Percentiles rank a stretch among this genome's conserved stretches.
These are phyloP conservation scores for Dothistroma septosporum DNA, from an alignment of 2,329 filamentous ascomycete genomes.

Conservation along the genomic window DNA sequence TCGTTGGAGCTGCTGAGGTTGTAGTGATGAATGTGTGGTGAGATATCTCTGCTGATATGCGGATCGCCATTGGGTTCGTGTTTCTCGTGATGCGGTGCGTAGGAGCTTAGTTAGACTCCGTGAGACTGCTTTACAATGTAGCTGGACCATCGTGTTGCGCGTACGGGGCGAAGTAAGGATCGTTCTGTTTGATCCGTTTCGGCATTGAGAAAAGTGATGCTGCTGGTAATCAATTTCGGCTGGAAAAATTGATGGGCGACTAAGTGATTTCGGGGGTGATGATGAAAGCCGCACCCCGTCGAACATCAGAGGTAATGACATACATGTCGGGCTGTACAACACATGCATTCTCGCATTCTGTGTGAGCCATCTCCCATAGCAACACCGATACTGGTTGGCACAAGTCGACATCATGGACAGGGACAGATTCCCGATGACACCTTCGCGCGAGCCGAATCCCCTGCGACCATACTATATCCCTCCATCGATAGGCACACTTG, in stretches of 20 bases:
- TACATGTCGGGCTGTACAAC: not conserved
- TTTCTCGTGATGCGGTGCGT: conserved; percentile 1
- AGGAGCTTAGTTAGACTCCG: conserved; percentile 3
- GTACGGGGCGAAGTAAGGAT: not conserved
- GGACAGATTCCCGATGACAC: conserved; percentile 38
- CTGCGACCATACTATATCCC: conserved; percentile 69
- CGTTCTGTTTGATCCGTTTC: not conserved
- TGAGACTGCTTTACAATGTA: conserved; percentile 4
- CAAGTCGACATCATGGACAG: conserved; percentile 5
- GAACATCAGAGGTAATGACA: not conserved
- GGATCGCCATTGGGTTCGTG: conserved; percentile 1
- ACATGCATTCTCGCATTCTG: no score
- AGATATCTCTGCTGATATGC: conserved; percentile 5
- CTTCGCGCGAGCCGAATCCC: conserved; percentile 55
- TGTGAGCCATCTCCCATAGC: not conserved
- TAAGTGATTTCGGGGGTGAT: not conserved
- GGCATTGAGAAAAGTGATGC: not conserved
- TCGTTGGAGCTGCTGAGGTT: conserved; percentile 4
- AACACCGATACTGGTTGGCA: not conserved
- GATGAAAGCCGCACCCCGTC: not conserved
- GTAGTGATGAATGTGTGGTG: conserved; percentile 8
- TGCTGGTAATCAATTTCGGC: not conserved
- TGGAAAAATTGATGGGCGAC: not conserved
- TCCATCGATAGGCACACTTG: conserved; percentile 53
- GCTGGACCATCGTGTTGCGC: not conserved